Evolutionary conservation across 1,284 basidiomycete species (phyloP), one percentile per base, ranked within the genome.

Genomic region (Ustilago tritici): DNA sequence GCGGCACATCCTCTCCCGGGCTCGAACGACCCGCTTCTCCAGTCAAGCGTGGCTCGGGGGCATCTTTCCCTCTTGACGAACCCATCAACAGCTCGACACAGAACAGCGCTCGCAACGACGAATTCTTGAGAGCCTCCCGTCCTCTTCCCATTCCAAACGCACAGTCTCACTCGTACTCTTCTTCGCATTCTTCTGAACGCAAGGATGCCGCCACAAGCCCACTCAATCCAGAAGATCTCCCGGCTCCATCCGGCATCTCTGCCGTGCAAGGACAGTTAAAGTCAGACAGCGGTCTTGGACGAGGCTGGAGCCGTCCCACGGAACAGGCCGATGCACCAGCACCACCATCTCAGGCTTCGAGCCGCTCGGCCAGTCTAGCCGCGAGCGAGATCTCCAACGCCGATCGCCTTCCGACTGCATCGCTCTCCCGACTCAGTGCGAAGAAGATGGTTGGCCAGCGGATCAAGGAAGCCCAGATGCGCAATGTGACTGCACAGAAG

Each of bases 371-470:
- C 23, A 65, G 63, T 57, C 50, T 61, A n/a, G 54, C 69, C 14
- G 56, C 53, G 23, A 71, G 50, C 57, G 70, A 67, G 12, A 41
- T 65, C 17, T 41, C 64, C n/a, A 49, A 38, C 12, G 61, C 65
- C 11, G 80, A 81, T 35, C 73, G 72, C 57, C 34, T 67, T 9
- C 81, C 82, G 3, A 82, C 80, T 4, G 76, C 79, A 11, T 77
- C 76, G 17, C 60, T 83, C 32, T 78, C 81, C 17, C 68, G 82
- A 32, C 77, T 83, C 28, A 72, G 77, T 57, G 80, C 77, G 28
- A 70, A 80, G 49, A 74, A 72, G 53, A 79, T 81, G 81, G 82
- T 83, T 32, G 80, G 77, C 0, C 82, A 83, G 67, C 70, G 82
- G 19, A 71, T 83, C 52, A 71, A 75, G 40, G 82, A 83, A 75